A percentile compares a stretch with the other conserved stretches of the same genome.
These are phyloP conservation scores for Copromyces sp. DNA, from an alignment of 495 filamentous ascomycete genomes.

Conservation along the genomic window DNA sequence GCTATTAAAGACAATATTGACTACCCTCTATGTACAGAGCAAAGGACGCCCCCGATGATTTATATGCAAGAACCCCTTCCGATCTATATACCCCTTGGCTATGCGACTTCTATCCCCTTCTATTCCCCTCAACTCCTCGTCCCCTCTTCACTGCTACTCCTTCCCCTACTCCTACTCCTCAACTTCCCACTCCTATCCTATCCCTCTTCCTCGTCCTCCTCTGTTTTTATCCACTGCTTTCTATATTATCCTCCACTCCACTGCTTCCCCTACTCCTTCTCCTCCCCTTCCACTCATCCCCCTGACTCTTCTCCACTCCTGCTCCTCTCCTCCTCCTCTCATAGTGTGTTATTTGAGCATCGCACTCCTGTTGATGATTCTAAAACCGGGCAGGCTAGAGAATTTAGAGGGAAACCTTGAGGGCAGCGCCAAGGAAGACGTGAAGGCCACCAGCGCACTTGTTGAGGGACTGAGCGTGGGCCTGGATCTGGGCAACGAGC, in stretches of 20 bases:
- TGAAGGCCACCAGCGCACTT: not conserved
- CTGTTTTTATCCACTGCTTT: not conserved
- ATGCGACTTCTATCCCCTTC: not conserved
- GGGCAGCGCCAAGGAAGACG: not conserved
- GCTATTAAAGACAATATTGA: constrained; percentile 1
- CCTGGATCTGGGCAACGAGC: not conserved
- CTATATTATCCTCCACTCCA: not conserved
- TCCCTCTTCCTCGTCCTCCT: not conserved
- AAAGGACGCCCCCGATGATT: not conserved
- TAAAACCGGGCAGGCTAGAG: not conserved
- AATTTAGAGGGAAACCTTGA: not conserved
- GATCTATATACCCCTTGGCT: not conserved
- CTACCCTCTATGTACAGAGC: not conserved
- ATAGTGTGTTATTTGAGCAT: not conserved
- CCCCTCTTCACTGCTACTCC: not conserved
- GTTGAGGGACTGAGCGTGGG: not conserved
- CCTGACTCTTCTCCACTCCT: not conserved
- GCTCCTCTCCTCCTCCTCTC: not conserved
- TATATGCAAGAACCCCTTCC: not conserved
- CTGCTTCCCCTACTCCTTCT: not conserved
- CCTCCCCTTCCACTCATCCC: not conserved
- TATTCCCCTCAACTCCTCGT: not conserved
- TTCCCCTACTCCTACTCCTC: not conserved
- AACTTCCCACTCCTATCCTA: not conserved
- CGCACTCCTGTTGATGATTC: not conserved